phyloP scores from a whole-genome alignment of 192 early-diverging fungal genomes.

The Entomortierella parvispora region DNA sequence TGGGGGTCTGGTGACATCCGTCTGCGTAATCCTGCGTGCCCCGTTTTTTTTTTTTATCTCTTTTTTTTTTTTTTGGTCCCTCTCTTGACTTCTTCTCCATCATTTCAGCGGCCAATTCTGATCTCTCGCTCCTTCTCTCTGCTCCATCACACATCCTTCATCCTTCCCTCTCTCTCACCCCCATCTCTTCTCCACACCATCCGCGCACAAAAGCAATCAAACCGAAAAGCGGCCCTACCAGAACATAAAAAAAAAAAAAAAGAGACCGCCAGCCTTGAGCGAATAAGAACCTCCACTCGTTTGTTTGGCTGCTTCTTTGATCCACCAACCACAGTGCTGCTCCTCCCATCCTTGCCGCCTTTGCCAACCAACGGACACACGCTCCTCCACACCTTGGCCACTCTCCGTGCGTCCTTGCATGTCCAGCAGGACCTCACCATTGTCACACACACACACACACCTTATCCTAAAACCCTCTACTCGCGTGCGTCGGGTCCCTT shows the following conservation, averaged over 20 bases:
- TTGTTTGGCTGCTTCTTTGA: slow-evolving; percentile 13
- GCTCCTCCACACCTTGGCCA: background rate
- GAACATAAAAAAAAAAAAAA: background rate
- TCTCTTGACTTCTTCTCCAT: background rate
- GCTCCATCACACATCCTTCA: background rate
- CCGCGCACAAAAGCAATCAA: background rate
- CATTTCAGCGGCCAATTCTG: background rate
- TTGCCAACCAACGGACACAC: background rate
- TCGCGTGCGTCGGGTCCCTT: background rate
- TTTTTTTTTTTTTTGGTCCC: background rate
- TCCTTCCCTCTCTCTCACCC: background rate
- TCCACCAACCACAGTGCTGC: slow-evolving; percentile 35
- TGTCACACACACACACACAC: background rate
- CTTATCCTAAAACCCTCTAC: no score
- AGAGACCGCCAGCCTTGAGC: background rate
- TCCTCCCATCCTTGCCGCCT: slow-evolving; percentile 4
- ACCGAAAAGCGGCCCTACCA: background rate
- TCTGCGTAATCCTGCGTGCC: no score
- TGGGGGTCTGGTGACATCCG: no score
- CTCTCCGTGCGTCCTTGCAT: background rate
- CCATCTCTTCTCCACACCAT: background rate
- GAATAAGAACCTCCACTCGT: background rate
- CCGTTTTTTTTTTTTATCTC: background rate
- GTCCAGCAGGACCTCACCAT: background rate
- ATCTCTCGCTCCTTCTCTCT: background rate